Percentiles rank a stretch among this genome's conserved stretches.
These are phyloP conservation scores for Cicer chorassanicum DNA, from an alignment of 306 rosid species.

Conservation along the genomic window DNA sequence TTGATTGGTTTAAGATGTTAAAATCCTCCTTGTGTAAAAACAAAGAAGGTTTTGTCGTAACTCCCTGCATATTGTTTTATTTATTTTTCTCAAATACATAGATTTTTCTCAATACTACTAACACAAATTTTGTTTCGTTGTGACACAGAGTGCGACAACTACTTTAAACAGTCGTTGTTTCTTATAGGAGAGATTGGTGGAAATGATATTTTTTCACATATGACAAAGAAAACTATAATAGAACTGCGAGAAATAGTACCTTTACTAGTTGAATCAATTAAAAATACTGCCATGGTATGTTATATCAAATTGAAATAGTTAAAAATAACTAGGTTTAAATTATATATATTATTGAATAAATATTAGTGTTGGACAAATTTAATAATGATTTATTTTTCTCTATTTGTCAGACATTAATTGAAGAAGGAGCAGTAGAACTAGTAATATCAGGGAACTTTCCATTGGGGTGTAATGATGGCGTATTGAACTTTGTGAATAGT, in stretches of 20 bases:
- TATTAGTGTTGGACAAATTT: not conserved
- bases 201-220: not conserved
- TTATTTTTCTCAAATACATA: not conserved
- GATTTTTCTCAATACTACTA: not conserved
- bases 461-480: not conserved
- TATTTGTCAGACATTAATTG: not conserved
- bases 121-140: not conserved
- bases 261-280: not conserved
- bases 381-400: not conserved
- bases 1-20: slow-evolving; percentile 50
- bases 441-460: slow-evolving; percentile 11
- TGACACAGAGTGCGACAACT: not conserved
- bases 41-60: not conserved
- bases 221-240: not conserved
- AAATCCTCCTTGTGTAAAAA: slow-evolving; percentile 48
- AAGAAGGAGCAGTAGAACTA: slow-evolving; percentile 4
- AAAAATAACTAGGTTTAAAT: not conserved
- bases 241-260: not conserved
- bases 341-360: not conserved
- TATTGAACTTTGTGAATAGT: slow-evolving; percentile 36
- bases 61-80: not conserved
- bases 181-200: slow-evolving; percentile 26
- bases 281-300: not conserved
- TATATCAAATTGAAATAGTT: too few species aligned
- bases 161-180: not conserved